These are phyloP conservation scores for Lasiodiplodia sp. DNA, from an alignment of 2,329 filamentous ascomycete genomes.

Conservation along the genomic window DNA sequence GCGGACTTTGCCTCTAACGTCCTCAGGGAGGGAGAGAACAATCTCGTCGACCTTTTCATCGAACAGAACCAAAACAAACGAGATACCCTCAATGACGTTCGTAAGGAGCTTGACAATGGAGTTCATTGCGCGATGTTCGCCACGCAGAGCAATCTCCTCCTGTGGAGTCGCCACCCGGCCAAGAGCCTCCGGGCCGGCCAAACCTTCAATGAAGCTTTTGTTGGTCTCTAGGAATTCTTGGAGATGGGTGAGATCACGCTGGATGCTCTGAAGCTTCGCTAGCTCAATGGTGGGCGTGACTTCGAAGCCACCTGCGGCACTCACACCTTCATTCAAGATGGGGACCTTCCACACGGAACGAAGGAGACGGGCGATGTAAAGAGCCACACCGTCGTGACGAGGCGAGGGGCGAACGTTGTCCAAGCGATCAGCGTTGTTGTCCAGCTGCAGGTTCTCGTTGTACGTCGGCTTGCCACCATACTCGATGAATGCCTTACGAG, in stretches of 20 bases:
- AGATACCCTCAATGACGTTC: conserved; percentile 94
- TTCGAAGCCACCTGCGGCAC: conserved; percentile 65
- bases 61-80: conserved; percentile 92
- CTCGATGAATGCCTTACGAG: conserved; percentile 87
- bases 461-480: conserved; percentile 87
- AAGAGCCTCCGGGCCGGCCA: conserved; percentile 90
- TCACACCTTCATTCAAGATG: conserved; percentile 67
- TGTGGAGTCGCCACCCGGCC: conserved; percentile 79
- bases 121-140: conserved; percentile 90
- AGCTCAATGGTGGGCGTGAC: conserved; percentile 72
- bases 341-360: conserved; percentile 85
- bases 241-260: conserved; percentile 80
- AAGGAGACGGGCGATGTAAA: conserved; percentile 88
- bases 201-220: conserved; percentile 87
- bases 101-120: conserved; percentile 85
- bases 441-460: conserved; percentile 74
- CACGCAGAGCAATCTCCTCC: conserved; percentile 90
- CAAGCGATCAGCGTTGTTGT: conserved; percentile 69
- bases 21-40: conserved; percentile 75
- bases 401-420: conserved; percentile 89
- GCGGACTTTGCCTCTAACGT: conserved; percentile 71
- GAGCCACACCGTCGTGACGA: conserved; percentile 83
- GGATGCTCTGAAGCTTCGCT: conserved; percentile 75
- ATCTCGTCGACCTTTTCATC: conserved; percentile 94
- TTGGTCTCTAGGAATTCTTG: conserved; percentile 87